Percentiles rank a stretch among this genome's conserved stretches.
Evolutionary conservation across 352 stramenopile genomes (phyloP).

Genomic region (Thraustotheca clavata): DNA sequence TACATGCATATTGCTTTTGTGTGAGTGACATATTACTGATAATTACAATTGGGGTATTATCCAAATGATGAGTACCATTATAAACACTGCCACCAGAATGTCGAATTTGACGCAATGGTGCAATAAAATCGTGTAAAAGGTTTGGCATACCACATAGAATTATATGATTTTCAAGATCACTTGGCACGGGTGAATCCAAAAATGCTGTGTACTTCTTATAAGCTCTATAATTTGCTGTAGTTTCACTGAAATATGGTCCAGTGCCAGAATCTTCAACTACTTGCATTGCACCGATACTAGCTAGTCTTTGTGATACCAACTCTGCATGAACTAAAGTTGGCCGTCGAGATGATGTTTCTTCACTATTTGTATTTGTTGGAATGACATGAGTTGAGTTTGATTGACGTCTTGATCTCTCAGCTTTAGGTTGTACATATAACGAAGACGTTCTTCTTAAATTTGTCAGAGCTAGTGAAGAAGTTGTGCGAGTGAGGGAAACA

Average conservation of each 20-base stretch:
- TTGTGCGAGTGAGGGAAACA: background rate
- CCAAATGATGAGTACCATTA: background rate
- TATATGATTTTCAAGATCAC: constrained; percentile 37
- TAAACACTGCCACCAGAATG: constrained; percentile 22
- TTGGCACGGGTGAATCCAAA: constrained; percentile 17
- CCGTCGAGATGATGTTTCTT: background rate
- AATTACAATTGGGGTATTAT: constrained; percentile 3
- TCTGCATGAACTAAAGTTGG: too few species aligned
- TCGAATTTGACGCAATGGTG: constrained; percentile 41
- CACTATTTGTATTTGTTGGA: background rate
- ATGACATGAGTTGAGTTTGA: background rate
- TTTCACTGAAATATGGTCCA: background rate
- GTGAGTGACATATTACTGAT: background rate
- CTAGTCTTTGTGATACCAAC: too few species aligned
- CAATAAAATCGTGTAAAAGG: constrained; percentile 45
- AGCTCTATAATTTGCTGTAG: background rate
- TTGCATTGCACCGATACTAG: background rate
- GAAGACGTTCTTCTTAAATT: background rate
- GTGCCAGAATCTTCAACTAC: background rate
- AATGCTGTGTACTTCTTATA: background rate
- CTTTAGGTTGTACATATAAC: background rate
- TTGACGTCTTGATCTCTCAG: background rate
- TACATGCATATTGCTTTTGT: constrained; percentile 1
- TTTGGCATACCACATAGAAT: constrained; percentile 60
- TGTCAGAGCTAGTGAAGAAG: background rate